Evolutionary conservation across 805 yeast genomes (phyloP).

Genomic region (Candida pini): DNA sequence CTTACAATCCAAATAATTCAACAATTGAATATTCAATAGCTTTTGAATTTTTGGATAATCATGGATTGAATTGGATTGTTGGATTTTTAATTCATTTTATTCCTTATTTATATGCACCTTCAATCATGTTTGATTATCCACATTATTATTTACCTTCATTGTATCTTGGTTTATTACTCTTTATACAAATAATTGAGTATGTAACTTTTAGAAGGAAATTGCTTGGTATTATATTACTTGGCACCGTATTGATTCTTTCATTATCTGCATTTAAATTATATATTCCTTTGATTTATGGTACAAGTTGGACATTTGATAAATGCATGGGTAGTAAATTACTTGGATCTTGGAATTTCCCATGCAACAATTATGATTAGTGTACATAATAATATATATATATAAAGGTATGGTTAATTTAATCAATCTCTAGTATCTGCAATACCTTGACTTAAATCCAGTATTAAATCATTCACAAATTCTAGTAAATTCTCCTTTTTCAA

Average conservation of each 20-base stretch:
- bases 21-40: constrained; percentile 2
- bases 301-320: constrained; percentile 35
- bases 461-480: constrained; percentile 59
- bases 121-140: constrained; percentile 31
- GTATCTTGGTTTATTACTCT: constrained; percentile 41
- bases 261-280: constrained; percentile 25
- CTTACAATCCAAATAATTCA: constrained; percentile 17
- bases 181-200: constrained; percentile 41
- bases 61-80: constrained; percentile 32
- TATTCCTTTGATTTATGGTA: constrained; percentile 43
- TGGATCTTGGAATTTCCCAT: constrained; percentile 39
- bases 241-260: constrained; percentile 15
- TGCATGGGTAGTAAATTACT: constrained; percentile 35
- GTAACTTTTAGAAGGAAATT: constrained; percentile 25
- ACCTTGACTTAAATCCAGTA: constrained; percentile 53
- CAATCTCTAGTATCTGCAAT: constrained; percentile 38
- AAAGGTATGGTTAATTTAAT: background rate
- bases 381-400: background rate
- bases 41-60: constrained; percentile 18
- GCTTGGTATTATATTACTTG: constrained; percentile 26
- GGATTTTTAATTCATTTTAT: constrained; percentile 57
- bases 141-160: constrained; percentile 47
- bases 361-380: constrained; percentile 24
- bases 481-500: constrained; percentile 59
- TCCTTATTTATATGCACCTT: constrained; percentile 44